Conservation (phyloP, 1,284 basidiomycete species). For the Neonothopanus nambi region DNA sequence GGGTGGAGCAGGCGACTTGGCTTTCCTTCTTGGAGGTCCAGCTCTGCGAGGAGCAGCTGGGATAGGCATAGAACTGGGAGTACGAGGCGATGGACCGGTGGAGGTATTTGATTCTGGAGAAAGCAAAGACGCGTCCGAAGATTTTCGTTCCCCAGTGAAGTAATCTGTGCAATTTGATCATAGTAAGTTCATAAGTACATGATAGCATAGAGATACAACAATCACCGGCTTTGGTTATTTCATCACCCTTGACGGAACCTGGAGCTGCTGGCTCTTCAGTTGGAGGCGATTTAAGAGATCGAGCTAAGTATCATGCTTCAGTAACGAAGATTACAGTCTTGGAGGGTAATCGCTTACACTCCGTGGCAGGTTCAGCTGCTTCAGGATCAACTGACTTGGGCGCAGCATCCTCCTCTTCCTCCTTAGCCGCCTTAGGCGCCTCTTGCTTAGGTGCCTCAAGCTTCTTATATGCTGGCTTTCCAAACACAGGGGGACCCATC, state of each 20-base stretch:
- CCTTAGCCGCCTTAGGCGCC: constrained; percentile 25
- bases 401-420: constrained; percentile 17
- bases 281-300: constrained; percentile 7
- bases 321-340: neutral
- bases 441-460: constrained; percentile 22
- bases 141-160: constrained; percentile 3
- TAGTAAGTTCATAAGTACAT: neutral
- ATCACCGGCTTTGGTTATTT: constrained; percentile 15
- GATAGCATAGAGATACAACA: neutral
- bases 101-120: constrained; percentile 38
- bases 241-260: constrained; percentile 1
- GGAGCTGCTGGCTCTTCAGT: neutral
- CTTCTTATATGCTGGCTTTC: constrained; percentile 50
- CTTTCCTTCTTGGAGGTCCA: constrained; percentile 68
- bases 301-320: neutral
- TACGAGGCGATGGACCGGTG: constrained; percentile 27
- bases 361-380: neutral
- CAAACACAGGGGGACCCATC: constrained; percentile 71
- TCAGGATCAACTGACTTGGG: constrained; percentile 5
- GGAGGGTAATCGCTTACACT: neutral
- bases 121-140: constrained; percentile 29
- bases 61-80: constrained; percentile 65
- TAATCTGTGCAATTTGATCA: neutral
- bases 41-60: constrained; percentile 68
- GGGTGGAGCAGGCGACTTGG: constrained; percentile 43